phyloP scores from a whole-genome alignment of 164 flowering plant genomes.

The Magnolia officinalis region DNA sequence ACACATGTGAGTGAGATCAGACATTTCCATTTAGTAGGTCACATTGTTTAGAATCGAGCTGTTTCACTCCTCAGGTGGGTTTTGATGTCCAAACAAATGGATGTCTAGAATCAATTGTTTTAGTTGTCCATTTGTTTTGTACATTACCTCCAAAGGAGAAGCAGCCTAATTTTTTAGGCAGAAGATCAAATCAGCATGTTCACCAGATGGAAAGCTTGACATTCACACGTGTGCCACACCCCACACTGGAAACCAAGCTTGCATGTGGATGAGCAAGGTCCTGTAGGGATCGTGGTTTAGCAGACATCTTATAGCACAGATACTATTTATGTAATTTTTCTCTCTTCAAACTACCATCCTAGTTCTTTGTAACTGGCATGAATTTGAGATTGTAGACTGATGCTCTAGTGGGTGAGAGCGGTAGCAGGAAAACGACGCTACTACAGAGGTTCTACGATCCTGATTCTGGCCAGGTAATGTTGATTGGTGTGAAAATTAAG shows the following conservation, averaged over 20 bases:
- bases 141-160: no score
- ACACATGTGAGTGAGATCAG: no score
- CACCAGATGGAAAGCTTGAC: background rate
- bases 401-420: slow-evolving; percentile 28
- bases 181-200: background rate
- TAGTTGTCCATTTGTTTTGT: no score
- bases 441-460: slow-evolving; percentile 59
- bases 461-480: slow-evolving; percentile 33
- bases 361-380: background rate
- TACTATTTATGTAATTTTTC: background rate
- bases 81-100: no score
- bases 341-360: background rate
- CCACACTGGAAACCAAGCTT: background rate
- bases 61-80: background rate
- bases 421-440: slow-evolving; percentile 34
- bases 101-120: no score
- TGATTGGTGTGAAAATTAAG: slow-evolving; percentile 53
- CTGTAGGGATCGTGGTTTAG: no score
- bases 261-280: background rate
- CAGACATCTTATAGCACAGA: background rate
- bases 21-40: background rate
- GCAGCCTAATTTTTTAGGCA: background rate
- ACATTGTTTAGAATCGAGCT: background rate
- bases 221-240: background rate
- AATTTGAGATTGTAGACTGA: slow-evolving; percentile 9